These are phyloP conservation scores for Sphaerostilbella broomeana DNA, from an alignment of 2,329 filamentous ascomycete genomes.

Conservation along the genomic window DNA sequence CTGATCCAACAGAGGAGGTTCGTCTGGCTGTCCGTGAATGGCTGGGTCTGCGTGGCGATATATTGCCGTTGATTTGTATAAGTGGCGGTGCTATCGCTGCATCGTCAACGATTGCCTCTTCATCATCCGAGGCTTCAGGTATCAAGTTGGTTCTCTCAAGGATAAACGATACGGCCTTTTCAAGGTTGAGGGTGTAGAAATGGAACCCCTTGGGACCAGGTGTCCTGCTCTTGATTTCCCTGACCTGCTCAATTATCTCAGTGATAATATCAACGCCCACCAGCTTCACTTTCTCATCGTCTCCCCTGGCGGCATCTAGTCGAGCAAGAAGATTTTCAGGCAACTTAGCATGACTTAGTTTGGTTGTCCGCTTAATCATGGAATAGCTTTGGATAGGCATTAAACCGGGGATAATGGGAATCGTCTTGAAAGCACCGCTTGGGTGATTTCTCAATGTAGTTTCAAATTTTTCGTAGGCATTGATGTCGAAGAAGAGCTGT, in stretches of 20 bases:
- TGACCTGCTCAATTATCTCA: constrained; percentile 76
- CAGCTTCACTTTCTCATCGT: constrained; percentile 75
- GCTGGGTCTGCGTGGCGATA: constrained; percentile 26
- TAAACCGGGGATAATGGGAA: constrained; percentile 87
- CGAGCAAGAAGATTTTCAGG: constrained; percentile 64
- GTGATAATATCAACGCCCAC: constrained; percentile 76
- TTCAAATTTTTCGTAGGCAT: constrained; percentile 78
- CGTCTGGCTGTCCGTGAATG: constrained; percentile 46
- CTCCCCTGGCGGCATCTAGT: constrained; percentile 65
- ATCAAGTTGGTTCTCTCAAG: constrained; percentile 82
- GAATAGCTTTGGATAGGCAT: constrained; percentile 98
- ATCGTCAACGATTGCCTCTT: constrained; percentile 46
- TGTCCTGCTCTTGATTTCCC: constrained; percentile 51
- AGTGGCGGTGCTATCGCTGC: constrained; percentile 21
- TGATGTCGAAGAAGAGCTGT: constrained; percentile 88
- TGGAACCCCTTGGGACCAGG: constrained; percentile 74
- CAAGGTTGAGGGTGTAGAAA: constrained; percentile 94
- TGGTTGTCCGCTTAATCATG: constrained; percentile 88
- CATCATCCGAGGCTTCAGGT: constrained; percentile 50
- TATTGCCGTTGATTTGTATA: constrained; percentile 44
- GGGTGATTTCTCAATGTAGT: constrained; percentile 68
- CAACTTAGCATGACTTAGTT: constrained; percentile 83
- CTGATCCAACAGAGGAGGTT: constrained; percentile 73
- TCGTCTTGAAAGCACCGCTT: constrained; percentile 75
- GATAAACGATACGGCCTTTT: constrained; percentile 93